Conservation (phyloP, 345 rosid species). For the Gossypium sturtianum region DNA sequence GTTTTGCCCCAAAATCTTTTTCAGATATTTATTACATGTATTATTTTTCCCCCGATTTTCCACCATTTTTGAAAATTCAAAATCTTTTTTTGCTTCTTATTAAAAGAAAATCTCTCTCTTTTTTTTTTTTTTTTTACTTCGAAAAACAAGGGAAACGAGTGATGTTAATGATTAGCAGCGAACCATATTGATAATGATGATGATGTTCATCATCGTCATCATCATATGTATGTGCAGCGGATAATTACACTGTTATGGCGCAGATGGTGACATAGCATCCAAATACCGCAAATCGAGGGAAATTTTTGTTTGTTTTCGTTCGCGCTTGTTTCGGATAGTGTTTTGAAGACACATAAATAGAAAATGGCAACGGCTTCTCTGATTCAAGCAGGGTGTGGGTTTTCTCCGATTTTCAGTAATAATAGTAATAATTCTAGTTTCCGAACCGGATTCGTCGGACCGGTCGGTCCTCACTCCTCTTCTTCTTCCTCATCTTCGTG, state of each 20-base stretch:
- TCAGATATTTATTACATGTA: not conserved
- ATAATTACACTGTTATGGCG: not conserved
- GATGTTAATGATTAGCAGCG: not conserved
- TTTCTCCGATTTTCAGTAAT: conserved; percentile 23
- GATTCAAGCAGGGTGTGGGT: conserved; percentile 39
- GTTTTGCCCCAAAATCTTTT: not conserved
- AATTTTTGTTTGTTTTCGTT: not conserved
- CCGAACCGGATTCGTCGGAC: conserved; percentile 26
- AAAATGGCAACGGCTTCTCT: conserved; percentile 39
- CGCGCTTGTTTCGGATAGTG: not conserved
- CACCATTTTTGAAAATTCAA: not conserved
- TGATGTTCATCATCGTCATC: not conserved
- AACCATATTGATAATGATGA: not conserved
- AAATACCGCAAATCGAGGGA: conserved; percentile 16
- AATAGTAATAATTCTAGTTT: not conserved
- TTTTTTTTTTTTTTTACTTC: not conserved
- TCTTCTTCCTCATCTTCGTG: conserved; percentile 34
- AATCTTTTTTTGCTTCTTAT: not conserved
- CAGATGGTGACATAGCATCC: conserved; percentile 18
- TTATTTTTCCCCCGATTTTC: not conserved
- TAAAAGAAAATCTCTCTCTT: not conserved
- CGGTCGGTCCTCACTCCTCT: conserved; percentile 13
- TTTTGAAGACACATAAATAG: not conserved
- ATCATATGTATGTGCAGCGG: not conserved
- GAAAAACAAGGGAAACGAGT: not conserved